Conservation (phyloP, 352 stramenopile species). For the Globisporangium abappressorium region DNA sequence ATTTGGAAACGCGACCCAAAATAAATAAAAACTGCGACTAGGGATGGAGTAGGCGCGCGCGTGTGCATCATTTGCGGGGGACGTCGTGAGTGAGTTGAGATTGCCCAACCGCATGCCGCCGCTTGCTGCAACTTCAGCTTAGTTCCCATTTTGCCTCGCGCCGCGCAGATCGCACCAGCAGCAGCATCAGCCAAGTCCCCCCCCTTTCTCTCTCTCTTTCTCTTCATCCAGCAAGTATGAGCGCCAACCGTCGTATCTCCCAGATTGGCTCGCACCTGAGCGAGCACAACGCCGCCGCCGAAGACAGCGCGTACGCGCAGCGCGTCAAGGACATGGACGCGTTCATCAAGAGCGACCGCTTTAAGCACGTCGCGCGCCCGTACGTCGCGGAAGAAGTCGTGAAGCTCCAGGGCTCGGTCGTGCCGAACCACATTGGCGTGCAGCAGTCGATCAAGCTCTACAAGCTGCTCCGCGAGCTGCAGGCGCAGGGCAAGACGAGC, state of each 20-base stretch:
- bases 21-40: not conserved
- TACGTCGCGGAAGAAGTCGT: conserved; percentile 83
- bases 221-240: conserved; percentile 33
- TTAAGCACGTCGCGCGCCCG: conserved; percentile 76
- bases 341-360: conserved; percentile 73
- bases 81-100: not conserved
- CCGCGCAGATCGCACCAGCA: conserved; percentile 19
- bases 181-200: not conserved
- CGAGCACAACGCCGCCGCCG: conserved; percentile 45
- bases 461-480: conserved; percentile 82
- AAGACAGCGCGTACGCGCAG: conserved; percentile 62
- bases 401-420: conserved; percentile 80
- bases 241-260: conserved; percentile 66
- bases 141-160: conserved; percentile 46
- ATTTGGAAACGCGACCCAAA: no score
- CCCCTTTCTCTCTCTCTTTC: not conserved
- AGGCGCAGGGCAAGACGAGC: conserved; percentile 73
- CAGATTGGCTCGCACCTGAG: conserved; percentile 71
- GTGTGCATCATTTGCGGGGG: not conserved
- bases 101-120: not conserved
- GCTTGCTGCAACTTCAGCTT: conserved; percentile 22
- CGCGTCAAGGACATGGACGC: conserved; percentile 72
- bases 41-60: not conserved
- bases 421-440: conserved; percentile 37
- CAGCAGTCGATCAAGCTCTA: conserved; percentile 83